Evolutionary conservation across 73 alveolate species (phyloP).

Genomic region (Paramecium pentaurelia): DNA sequence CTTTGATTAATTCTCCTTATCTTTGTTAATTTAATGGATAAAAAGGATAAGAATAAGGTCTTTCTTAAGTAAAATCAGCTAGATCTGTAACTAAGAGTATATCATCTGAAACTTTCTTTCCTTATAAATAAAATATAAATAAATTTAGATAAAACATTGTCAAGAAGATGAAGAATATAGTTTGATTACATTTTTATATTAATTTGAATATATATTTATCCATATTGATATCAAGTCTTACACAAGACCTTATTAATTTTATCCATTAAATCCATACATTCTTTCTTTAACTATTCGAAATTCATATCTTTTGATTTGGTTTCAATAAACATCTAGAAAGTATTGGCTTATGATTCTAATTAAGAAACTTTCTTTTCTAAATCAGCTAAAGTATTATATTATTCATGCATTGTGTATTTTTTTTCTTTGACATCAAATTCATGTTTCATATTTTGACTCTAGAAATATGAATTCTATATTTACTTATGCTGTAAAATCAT

Average conservation of each 20-base stretch:
- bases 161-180: background rate
- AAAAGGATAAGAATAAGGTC: background rate
- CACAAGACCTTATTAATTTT: constrained; percentile 67
- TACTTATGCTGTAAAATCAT: constrained; percentile 42
- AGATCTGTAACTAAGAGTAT: background rate
- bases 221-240: background rate
- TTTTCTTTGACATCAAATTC: constrained; percentile 62
- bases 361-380: constrained; percentile 74
- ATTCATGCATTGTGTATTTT: constrained; percentile 60
- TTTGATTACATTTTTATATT: background rate
- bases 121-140: background rate
- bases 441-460: constrained; percentile 68
- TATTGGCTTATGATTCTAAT: constrained; percentile 70
- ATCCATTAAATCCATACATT: constrained; percentile 69
- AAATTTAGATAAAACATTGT: background rate
- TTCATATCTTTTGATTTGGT: constrained; percentile 86
- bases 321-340: constrained; percentile 77
- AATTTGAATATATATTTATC: background rate
- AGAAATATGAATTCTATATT: background rate
- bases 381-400: constrained; percentile 60
- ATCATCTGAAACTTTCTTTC: background rate
- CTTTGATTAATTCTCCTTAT: background rate
- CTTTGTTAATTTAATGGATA: background rate
- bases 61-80: background rate
- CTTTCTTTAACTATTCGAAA: constrained; percentile 67